Percentiles rank a stretch among this genome's conserved stretches.
Conservation (phyloP, 257 asterid species). For the Coffea eugenioides region DNA sequence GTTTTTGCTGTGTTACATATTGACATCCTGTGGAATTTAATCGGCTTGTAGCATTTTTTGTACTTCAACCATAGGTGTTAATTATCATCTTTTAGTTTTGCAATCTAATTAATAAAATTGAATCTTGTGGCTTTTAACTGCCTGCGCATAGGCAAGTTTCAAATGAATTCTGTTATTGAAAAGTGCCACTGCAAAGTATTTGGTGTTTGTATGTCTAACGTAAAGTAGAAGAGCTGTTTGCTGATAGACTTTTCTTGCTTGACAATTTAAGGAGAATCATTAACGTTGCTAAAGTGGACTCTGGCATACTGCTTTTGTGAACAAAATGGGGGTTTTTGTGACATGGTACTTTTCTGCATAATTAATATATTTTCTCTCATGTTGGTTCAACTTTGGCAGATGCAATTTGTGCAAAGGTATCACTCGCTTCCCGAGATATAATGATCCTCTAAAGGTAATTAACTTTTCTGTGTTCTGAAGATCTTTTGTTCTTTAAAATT, state of each 20-base stretch:
- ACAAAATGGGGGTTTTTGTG: not conserved
- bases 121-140: not conserved
- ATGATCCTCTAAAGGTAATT: constrained; percentile 83
- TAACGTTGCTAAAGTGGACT: not conserved
- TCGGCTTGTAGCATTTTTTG: not conserved
- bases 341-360: not conserved
- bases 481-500: constrained; percentile 20
- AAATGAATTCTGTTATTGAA: not conserved
- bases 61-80: not conserved
- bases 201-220: not conserved
- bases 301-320: not conserved
- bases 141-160: not conserved
- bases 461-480: constrained; percentile 4
- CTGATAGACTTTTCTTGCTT: not conserved
- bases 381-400: constrained; percentile 37
- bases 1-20: not conserved
- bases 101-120: not conserved
- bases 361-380: constrained; percentile 16
- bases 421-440: constrained; percentile 95
- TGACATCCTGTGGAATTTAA: no score
- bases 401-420: constrained; percentile 68
- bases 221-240: not conserved
- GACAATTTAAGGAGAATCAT: not conserved
- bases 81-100: not conserved
- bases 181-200: not conserved